Percentiles rank a stretch among this genome's conserved stretches.
phyloP scores from a whole-genome alignment of 768 basidiomycete species.

The Pisolithus marmoratus region DNA sequence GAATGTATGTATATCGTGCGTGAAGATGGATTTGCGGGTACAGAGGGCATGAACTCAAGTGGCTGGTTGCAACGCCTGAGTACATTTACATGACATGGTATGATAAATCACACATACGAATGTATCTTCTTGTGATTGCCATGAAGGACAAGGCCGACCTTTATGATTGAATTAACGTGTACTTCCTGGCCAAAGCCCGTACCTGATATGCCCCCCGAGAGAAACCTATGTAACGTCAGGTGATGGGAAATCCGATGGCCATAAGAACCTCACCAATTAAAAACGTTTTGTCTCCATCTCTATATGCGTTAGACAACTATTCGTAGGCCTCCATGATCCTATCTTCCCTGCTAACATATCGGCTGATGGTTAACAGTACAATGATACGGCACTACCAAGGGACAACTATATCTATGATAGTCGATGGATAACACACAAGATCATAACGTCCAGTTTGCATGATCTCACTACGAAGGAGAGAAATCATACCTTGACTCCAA shows the following conservation, averaged over 20 bases:
- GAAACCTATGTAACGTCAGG: slow-evolving; percentile 30
- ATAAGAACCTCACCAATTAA: slow-evolving; percentile 31
- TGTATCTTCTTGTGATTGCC: slow-evolving; percentile 38
- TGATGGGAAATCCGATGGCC: background rate
- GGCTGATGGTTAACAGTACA: background rate
- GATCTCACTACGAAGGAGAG: background rate
- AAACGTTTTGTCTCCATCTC: slow-evolving; percentile 33
- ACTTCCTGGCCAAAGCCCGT: slow-evolving; percentile 34
- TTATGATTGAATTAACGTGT: background rate
- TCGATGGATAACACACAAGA: slow-evolving; percentile 14
- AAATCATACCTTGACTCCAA: slow-evolving; percentile 26
- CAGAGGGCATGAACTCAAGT: too few relatives aligned
- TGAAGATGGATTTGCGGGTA: too few relatives aligned
- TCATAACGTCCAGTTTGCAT: background rate
- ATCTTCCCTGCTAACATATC: slow-evolving; percentile 22
- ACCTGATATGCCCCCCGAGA: slow-evolving; percentile 47
- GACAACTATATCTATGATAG: slow-evolving; percentile 30
- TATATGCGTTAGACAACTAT: slow-evolving; percentile 38
- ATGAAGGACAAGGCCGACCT: slow-evolving; percentile 38
- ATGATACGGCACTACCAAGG: slow-evolving; percentile 26
- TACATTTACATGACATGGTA: background rate
- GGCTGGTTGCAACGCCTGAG: too few relatives aligned
- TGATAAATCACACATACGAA: slow-evolving; percentile 21
- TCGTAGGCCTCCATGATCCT: slow-evolving; percentile 32
- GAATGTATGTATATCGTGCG: too few relatives aligned